Percentiles rank a stretch among this genome's conserved stretches.
These are phyloP conservation scores for Suillus discolor DNA, from an alignment of 768 basidiomycete genomes.

Conservation along the genomic window DNA sequence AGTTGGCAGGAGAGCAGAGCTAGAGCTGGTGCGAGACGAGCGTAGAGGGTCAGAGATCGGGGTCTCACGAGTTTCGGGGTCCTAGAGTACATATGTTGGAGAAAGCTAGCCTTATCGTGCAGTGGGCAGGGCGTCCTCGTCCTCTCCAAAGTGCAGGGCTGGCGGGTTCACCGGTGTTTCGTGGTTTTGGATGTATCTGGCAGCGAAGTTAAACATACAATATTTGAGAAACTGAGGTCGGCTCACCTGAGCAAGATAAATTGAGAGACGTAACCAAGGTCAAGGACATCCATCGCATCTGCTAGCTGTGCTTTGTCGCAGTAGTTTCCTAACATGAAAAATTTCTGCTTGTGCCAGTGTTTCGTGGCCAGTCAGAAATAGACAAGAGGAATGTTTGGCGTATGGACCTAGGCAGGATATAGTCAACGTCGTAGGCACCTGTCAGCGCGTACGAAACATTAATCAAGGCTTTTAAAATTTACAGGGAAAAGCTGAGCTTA, in stretches of 20 bases:
- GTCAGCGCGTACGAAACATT: background rate
- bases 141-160: too few species aligned
- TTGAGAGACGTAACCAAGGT: slow-evolving; percentile 51
- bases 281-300: slow-evolving; percentile 65
- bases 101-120: too few species aligned
- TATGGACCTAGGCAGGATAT: slow-evolving; percentile 63
- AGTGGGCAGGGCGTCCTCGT: too few species aligned
- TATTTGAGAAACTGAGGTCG: background rate
- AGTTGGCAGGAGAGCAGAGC: too few species aligned
- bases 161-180: slow-evolving; percentile 38
- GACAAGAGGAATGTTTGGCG: slow-evolving; percentile 68
- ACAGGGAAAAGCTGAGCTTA: slow-evolving; percentile 12
- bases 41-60: too few species aligned
- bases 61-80: too few species aligned
- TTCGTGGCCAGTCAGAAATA: slow-evolving; percentile 62
- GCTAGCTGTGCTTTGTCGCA: slow-evolving; percentile 62
- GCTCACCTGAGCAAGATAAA: slow-evolving; percentile 61
- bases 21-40: too few species aligned
- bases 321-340: slow-evolving; percentile 64
- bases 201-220: background rate
- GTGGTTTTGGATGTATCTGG: slow-evolving; percentile 68
- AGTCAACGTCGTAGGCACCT: slow-evolving; percentile 66
- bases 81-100: too few species aligned
- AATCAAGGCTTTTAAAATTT: background rate
- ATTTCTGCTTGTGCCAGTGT: slow-evolving; percentile 65